phyloP scores from a whole-genome alignment of 1,139 yeast genomes.

The Hemisphaericaspora xylofermentans region DNA sequence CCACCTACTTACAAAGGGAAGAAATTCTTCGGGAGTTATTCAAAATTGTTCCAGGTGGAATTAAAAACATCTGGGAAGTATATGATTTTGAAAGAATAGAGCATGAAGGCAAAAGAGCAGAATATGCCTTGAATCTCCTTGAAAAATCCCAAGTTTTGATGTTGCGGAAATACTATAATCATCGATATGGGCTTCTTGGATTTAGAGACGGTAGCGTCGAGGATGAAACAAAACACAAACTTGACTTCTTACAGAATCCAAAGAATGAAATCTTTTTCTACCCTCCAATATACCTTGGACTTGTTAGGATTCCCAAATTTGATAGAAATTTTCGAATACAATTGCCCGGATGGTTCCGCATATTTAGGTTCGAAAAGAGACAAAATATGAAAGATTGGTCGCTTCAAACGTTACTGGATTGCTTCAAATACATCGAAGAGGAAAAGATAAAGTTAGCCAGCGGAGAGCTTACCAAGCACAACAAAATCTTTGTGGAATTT shows the following conservation, averaged over 20 bases:
- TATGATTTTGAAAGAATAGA: constrained; percentile 41
- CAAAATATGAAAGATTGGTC: constrained; percentile 31
- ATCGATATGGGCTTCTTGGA: constrained; percentile 5
- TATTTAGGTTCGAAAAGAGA: constrained; percentile 22
- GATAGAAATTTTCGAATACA: constrained; percentile 25
- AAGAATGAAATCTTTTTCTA: constrained; percentile 21
- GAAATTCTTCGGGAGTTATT: constrained; percentile 27
- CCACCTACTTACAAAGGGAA: constrained; percentile 30
- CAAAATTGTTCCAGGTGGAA: constrained; percentile 43
- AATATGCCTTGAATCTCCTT: constrained; percentile 33
- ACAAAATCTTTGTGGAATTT: constrained; percentile 56
- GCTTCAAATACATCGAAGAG: constrained; percentile 21
- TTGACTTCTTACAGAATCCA: constrained; percentile 3
- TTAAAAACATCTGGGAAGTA: constrained; percentile 51
- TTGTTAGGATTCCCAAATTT: constrained; percentile 23
- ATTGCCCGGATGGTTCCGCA: constrained; percentile 34
- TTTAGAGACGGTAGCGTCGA: not conserved
- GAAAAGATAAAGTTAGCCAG: constrained; percentile 21
- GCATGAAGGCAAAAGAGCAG: constrained; percentile 28
- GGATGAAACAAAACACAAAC: not conserved
- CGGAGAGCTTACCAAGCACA: constrained; percentile 22
- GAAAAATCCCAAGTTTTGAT: constrained; percentile 32
- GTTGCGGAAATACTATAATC: constrained; percentile 16
- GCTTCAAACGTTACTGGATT: constrained; percentile 18
- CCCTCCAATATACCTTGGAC: constrained; percentile 31